Conservation (phyloP, 1,284 basidiomycete genomes). For the Apiotrichum sp. region DNA sequence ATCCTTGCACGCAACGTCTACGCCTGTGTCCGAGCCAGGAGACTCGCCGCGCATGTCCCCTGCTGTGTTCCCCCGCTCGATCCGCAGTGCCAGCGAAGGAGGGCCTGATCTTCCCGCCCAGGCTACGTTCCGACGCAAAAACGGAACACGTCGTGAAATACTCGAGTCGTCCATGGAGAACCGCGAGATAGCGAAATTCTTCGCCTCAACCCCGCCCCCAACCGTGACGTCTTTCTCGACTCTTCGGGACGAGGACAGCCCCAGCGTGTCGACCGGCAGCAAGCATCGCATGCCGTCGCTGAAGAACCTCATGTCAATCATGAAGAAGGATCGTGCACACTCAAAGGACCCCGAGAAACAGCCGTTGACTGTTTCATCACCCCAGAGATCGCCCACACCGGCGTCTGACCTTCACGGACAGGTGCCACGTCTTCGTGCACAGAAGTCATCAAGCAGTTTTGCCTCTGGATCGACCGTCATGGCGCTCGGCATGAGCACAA, state of each 20-base stretch:
- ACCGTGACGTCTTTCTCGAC: background rate
- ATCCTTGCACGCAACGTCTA: background rate
- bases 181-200: conserved; percentile 41
- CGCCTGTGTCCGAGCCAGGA: background rate
- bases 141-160: conserved; percentile 2
- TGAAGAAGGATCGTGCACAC: conserved; percentile 1
- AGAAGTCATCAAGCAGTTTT: conserved; percentile 8
- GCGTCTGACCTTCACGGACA: background rate
- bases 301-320: conserved; percentile 9
- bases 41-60: background rate
- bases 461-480: conserved; percentile 7
- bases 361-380: background rate
- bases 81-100: conserved; percentile 9
- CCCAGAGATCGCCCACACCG: background rate
- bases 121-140: background rate
- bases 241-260: background rate
- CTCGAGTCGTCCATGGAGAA: conserved; percentile 9
- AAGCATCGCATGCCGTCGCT: conserved; percentile 2
- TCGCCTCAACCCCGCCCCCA: conserved; percentile 28
- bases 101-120: conserved; percentile 1
- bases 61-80: background rate
- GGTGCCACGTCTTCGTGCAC: conserved; percentile 4
- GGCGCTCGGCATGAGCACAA: background rate
- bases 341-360: background rate
- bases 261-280: background rate